Evolutionary conservation across 1,284 basidiomycete species (phyloP).

Genomic region (Rhodotorula sp.): DNA sequence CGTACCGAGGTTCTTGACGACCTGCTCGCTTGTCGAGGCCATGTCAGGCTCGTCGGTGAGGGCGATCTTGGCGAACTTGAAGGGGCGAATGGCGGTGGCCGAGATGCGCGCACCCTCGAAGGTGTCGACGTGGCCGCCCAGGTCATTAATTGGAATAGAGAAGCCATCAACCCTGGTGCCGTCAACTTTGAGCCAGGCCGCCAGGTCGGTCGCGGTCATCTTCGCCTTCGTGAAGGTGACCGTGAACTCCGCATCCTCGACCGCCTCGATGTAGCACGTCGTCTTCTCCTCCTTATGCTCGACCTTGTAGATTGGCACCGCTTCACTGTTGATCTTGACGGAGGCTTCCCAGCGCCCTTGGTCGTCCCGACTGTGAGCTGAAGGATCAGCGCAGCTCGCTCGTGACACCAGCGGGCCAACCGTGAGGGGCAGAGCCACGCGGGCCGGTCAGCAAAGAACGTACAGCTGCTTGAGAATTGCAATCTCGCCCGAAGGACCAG

Average conservation of each 20-base stretch:
- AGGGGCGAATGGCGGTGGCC: slow-evolving; percentile 1
- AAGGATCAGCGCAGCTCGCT: not conserved
- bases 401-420: not conserved
- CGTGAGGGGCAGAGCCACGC: too few species aligned
- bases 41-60: slow-evolving; percentile 28
- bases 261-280: slow-evolving; percentile 16
- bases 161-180: not conserved
- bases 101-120: slow-evolving; percentile 3
- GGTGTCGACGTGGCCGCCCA: not conserved
- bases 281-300: slow-evolving; percentile 4
- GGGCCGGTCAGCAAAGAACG: not conserved
- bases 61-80: slow-evolving; percentile 21
- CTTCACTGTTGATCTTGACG: not conserved
- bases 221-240: not conserved
- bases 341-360: not conserved
- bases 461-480: not conserved
- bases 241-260: slow-evolving; percentile 17
- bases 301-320: slow-evolving; percentile 7
- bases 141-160: too few species aligned
- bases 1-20: slow-evolving; percentile 28
- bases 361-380: not conserved
- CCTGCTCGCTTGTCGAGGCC: slow-evolving; percentile 14
- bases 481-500: not conserved
- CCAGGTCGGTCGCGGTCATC: not conserved
- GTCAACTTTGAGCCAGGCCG: not conserved